A percentile compares a stretch with the other conserved stretches of the same genome.
Conservation (phyloP, 768 basidiomycete species). For the Rhodosporidiobolus odoratus region DNA sequence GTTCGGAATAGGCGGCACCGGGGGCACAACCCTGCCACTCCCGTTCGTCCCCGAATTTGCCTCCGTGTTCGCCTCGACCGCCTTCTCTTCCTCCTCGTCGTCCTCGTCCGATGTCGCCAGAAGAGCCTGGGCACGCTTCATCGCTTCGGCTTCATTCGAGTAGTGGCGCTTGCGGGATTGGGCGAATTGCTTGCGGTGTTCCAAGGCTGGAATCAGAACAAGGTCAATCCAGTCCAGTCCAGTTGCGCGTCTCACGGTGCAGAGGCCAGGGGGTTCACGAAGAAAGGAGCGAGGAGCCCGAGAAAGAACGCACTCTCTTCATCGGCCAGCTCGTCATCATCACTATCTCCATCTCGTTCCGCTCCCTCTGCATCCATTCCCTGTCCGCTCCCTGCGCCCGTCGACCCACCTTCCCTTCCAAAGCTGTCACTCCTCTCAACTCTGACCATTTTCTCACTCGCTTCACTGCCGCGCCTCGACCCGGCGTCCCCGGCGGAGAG, state of each 20-base stretch:
- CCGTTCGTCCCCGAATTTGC: background rate
- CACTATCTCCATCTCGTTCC: background rate
- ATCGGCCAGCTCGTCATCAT: slow-evolving; percentile 30
- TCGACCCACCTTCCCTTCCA: background rate
- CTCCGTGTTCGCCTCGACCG: slow-evolving; percentile 13
- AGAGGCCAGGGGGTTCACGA: no score
- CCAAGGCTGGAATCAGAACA: slow-evolving; percentile 16
- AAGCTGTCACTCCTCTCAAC: slow-evolving; percentile 16
- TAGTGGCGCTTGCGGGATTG: slow-evolving; percentile 32
- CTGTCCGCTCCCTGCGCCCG: background rate
- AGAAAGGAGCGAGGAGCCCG: background rate
- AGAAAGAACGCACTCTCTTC: slow-evolving; percentile 30
- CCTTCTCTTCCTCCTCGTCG: background rate
- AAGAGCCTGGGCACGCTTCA: slow-evolving; percentile 31
- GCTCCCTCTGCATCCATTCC: no score
- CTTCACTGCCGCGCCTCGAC: slow-evolving; percentile 16
- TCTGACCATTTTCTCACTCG: slow-evolving; percentile 39
- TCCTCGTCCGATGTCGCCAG: slow-evolving; percentile 28
- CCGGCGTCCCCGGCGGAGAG: background rate
- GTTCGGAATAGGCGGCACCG: slow-evolving; percentile 18
- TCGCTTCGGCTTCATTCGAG: slow-evolving; percentile 34
- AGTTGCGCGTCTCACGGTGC: no score
- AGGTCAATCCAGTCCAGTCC: no score
- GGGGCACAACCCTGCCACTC: slow-evolving; percentile 4
- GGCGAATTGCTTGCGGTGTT: slow-evolving; percentile 31